Percentiles rank a stretch among this genome's conserved stretches.
Evolutionary conservation across 2,329 filamentous ascomycete species (phyloP).

Genomic region (Escovopsis weberi): DNA sequence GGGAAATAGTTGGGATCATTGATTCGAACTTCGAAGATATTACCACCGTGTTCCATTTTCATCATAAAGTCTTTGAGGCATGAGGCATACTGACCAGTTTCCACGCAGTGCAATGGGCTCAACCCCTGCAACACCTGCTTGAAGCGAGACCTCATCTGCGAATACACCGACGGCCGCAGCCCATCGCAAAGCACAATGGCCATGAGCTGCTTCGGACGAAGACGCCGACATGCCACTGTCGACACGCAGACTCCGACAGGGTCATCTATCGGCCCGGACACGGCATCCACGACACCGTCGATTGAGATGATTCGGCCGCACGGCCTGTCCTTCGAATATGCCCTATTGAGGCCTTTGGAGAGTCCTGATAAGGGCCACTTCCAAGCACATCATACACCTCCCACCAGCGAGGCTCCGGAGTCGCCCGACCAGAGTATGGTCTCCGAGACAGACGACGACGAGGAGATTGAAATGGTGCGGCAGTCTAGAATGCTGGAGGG

Average conservation of each 20-base stretch:
- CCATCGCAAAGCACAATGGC: not conserved
- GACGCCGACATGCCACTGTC: not conserved
- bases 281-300: not conserved
- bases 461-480: conserved; percentile 40
- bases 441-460: conserved; percentile 34
- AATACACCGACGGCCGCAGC: conserved; percentile 7
- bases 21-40: too few relatives aligned
- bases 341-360: not conserved
- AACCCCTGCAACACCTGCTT: conserved; percentile 11
- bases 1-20: too few relatives aligned
- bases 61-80: too few relatives aligned
- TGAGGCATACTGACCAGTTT: not conserved
- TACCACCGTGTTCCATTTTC: too few relatives aligned
- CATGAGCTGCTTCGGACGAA: not conserved
- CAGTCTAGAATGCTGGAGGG: conserved; percentile 46
- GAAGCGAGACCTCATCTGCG: conserved; percentile 10
- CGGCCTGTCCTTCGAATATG: not conserved
- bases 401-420: conserved; percentile 3
- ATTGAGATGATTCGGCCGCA: not conserved
- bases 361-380: not conserved
- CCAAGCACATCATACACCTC: not conserved
- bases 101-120: conserved; percentile 11
- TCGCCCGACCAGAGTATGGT: conserved; percentile 22
- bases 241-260: not conserved
- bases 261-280: not conserved